Conservation (phyloP, 2,329 filamentous ascomycete species). For the Teratosphaeria nubilosa region DNA sequence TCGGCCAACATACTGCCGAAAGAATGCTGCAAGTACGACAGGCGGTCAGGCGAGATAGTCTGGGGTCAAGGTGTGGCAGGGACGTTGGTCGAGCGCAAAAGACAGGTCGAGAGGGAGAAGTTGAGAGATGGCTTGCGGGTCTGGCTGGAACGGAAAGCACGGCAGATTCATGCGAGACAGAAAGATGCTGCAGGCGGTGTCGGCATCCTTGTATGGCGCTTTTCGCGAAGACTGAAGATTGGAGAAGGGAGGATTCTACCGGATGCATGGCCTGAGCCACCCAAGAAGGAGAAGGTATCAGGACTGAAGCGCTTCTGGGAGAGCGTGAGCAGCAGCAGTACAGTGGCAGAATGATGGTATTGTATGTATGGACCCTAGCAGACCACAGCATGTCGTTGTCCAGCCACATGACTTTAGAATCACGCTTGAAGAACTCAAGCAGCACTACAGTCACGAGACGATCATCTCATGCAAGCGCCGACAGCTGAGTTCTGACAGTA, state of each 20-base stretch:
- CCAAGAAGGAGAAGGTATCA: constrained; percentile 30
- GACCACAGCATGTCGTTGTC: background rate
- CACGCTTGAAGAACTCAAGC: too few species aligned
- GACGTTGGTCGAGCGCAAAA: constrained; percentile 50
- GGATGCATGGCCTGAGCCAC: constrained; percentile 5
- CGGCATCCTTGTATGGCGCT: constrained; percentile 31
- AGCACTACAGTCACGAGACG: too few species aligned
- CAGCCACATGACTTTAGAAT: too few species aligned
- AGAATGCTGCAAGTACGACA: constrained; percentile 42
- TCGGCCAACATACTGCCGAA: constrained; percentile 54
- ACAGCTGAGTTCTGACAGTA: too few species aligned
- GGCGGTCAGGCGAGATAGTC: constrained; percentile 25
- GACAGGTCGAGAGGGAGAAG: constrained; percentile 55
- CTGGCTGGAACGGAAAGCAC: constrained; percentile 46
- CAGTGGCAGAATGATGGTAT: background rate
- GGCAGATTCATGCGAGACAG: constrained; percentile 26
- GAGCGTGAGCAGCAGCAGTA: constrained; percentile 29
- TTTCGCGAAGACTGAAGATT: constrained; percentile 33
- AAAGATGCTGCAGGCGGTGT: constrained; percentile 30
- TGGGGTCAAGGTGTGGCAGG: constrained; percentile 42
- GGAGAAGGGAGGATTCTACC: constrained; percentile 13
- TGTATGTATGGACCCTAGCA: background rate
- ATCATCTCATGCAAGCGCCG: background rate
- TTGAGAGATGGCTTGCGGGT: constrained; percentile 56
- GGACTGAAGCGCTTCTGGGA: constrained; percentile 58